Base-by-base conservation (phyloP, 2,329 filamentous ascomycete genomes). In the Pseudogymnoascus sp. region DNA sequence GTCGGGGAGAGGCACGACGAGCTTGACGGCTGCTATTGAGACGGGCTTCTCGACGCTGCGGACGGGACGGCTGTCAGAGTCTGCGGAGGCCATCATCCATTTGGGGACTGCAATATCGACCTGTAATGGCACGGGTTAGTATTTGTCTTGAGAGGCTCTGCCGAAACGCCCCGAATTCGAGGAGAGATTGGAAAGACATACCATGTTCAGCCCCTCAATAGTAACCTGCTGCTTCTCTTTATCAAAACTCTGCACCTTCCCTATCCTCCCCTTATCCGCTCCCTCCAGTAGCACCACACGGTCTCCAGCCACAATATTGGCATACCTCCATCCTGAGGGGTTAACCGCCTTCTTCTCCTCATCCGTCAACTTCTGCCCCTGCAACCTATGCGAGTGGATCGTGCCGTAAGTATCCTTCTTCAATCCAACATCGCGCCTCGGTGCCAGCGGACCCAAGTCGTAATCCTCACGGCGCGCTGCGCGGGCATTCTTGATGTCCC, bases 231-330 rank as follows among this genome's bases (percentile, higher is more conserved):
- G 86, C 50, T 75, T 77, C 9, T 80, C 74, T 4, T 70, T 64
- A 66, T 84, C 76, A 50, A 95, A 77, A 1, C 77, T 73, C 63
- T 72, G 74, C 47, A 97, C 83, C n/a, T 77, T 77, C 59, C 90
- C 89, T 74, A 99, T 94, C 77, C 87, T 90, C 69, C 92, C 92
- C 77, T 86, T 88, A 70, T 94, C 89, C 36, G 81, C 82, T 7
- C 93, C 92, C 64, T 87, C 84, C 60, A 91, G 76, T 63, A 97
- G 77, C 60, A 93, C 89, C 33, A 97, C 92, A 63, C 94, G 83
- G 74, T 97, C 94, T 5, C 86, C 85, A 3, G 76, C 71, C 24
- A 80, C 82, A 63, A 92, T 77, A 66, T 85, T 87, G 64, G 89
- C 78, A 72, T 81, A 80, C 66, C 77, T 77, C 62, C 65, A 74